These are phyloP conservation scores for maize (Zea mays) DNA, from an alignment of 176 grass and related monocot genomes.

Conservation along the genomic window DNA sequence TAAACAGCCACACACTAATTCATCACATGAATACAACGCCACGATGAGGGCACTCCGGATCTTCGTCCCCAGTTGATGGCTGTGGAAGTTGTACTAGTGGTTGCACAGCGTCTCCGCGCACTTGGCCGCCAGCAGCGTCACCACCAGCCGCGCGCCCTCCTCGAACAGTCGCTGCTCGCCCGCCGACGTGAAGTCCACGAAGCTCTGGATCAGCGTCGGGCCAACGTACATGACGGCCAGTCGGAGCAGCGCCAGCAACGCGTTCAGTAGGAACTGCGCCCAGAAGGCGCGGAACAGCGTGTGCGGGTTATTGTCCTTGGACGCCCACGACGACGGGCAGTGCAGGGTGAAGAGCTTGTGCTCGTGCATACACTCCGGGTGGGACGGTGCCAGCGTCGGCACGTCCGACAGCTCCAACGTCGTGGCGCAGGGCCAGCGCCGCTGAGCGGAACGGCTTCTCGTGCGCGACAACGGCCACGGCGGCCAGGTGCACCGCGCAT, in stretches of 20 bases:
- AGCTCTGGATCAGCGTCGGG: constrained; percentile 79
- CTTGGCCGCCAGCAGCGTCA: constrained; percentile 69
- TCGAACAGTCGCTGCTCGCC: neutral
- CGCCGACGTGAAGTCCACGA: constrained; percentile 59
- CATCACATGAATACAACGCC: too few species aligned
- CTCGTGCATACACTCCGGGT: constrained; percentile 77
- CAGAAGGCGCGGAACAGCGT: constrained; percentile 77
- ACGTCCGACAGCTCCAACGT: constrained; percentile 67
- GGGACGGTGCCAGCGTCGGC: constrained; percentile 51
- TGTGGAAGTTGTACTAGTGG: constrained; percentile 99
- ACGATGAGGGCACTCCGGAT: constrained; percentile 84
- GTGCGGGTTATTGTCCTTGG: constrained; percentile 50
- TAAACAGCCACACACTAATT: too few species aligned
- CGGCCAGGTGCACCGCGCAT: constrained; percentile 51
- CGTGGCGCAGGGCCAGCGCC: constrained; percentile 50
- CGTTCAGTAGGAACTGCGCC: constrained; percentile 67
- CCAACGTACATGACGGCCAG: constrained; percentile 90
- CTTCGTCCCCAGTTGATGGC: constrained; percentile 92
- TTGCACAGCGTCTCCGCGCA: constrained; percentile 61
- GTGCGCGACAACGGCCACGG: constrained; percentile 54
- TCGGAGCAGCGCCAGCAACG: constrained; percentile 52
- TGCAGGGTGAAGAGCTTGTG: constrained; percentile 53
- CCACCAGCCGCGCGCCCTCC: constrained; percentile 55
- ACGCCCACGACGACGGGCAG: constrained; percentile 52
- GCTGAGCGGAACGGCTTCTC: constrained; percentile 53